Evolutionary conservation across 2,329 filamentous ascomycete genomes (phyloP).

Genomic region (Aspergillus awamori): DNA sequence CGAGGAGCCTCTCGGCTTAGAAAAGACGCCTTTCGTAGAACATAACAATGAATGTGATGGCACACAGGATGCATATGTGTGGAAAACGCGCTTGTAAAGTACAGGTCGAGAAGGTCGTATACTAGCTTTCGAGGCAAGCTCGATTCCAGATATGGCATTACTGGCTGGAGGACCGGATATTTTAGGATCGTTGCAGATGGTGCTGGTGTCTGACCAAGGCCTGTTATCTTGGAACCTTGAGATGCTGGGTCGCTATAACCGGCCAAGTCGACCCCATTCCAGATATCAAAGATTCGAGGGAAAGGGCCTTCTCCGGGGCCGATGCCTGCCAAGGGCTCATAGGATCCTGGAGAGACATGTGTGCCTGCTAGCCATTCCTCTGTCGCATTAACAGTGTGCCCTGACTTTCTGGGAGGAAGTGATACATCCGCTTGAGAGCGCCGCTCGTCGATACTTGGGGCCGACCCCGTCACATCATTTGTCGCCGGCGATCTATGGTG

Average conservation of each 20-base stretch:
- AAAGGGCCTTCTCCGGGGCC: constrained; percentile 32
- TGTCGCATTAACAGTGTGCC: constrained; percentile 28
- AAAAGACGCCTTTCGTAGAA: constrained; percentile 86
- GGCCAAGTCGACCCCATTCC: constrained; percentile 34
- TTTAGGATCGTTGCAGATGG: constrained; percentile 53
- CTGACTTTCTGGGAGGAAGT: constrained; percentile 23
- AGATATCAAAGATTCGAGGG: constrained; percentile 35
- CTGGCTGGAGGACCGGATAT: constrained; percentile 81
- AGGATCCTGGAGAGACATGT: constrained; percentile 37
- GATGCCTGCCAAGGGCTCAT: constrained; percentile 32
- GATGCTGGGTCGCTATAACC: constrained; percentile 48
- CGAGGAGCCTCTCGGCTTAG: constrained; percentile 79
- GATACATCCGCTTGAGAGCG: constrained; percentile 27
- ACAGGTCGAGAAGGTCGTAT: constrained; percentile 86
- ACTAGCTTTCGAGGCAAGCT: constrained; percentile 78
- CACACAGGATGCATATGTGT: constrained; percentile 87
- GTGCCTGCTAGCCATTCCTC: constrained; percentile 39
- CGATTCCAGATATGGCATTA: constrained; percentile 76
- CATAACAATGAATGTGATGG: constrained; percentile 84
- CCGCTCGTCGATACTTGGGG: constrained; percentile 34
- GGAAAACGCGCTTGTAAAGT: constrained; percentile 87
- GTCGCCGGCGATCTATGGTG: constrained; percentile 33
- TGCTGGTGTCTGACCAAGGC: constrained; percentile 55
- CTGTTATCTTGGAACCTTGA: constrained; percentile 59
- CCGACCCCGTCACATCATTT: constrained; percentile 34